Evolutionary conservation across 2,329 filamentous ascomycete species (phyloP).

Genomic region (Akanthomyces uredinophilus): DNA sequence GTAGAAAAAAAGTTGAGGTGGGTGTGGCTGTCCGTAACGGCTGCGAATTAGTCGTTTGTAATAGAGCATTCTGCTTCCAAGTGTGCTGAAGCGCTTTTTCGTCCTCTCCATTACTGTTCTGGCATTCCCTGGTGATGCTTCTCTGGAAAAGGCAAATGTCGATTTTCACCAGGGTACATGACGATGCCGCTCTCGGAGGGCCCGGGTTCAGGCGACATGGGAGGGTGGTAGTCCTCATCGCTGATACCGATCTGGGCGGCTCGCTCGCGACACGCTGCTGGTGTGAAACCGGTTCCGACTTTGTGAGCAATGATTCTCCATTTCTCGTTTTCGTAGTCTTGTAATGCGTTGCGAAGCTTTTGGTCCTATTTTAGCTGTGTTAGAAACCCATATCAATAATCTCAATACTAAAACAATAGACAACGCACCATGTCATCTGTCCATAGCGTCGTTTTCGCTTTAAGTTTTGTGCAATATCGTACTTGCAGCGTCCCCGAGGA

Average conservation of each 20-base stretch:
- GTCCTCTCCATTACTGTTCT: neutral
- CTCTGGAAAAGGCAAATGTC: slow-evolving; percentile 11
- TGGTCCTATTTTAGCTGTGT: slow-evolving; percentile 54
- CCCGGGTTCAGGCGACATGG: slow-evolving; percentile 41
- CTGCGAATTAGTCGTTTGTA: neutral
- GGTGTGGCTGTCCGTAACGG: neutral
- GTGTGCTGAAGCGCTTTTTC: neutral
- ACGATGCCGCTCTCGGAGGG: slow-evolving; percentile 11
- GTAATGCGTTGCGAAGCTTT: slow-evolving; percentile 69
- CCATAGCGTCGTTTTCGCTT: slow-evolving; percentile 90
- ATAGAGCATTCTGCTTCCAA: neutral
- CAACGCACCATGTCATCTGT: slow-evolving; percentile 80
- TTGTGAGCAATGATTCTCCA: slow-evolving; percentile 91
- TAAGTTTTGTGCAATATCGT: slow-evolving; percentile 90
- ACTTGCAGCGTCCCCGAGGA: slow-evolving; percentile 90
- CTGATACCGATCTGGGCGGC: slow-evolving; percentile 54
- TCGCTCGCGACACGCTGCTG: slow-evolving; percentile 79
- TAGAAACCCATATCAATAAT: neutral
- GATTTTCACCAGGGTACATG: slow-evolving; percentile 10
- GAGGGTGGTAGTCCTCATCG: slow-evolving; percentile 44
- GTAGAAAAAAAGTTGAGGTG: slow-evolving; percentile 1
- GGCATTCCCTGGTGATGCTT: slow-evolving; percentile 10
- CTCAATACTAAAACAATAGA: slow-evolving; percentile 17
- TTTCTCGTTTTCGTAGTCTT: slow-evolving; percentile 85
- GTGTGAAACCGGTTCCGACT: slow-evolving; percentile 84